Conservation (phyloP, 2,329 filamentous ascomycete species). For the Chrysosporium keratinophilum region DNA sequence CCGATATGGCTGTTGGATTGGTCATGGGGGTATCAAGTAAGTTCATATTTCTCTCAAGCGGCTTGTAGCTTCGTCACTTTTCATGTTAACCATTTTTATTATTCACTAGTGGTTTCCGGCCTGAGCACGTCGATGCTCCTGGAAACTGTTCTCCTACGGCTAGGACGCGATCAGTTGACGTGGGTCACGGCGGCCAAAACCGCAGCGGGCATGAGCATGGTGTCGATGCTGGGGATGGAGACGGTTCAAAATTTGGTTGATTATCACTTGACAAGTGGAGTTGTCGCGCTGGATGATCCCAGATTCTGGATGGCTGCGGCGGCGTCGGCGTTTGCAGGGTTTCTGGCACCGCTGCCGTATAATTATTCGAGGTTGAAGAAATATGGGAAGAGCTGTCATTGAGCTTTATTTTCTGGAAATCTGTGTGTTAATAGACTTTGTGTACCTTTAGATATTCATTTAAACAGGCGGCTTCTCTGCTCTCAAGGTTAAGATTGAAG, state of each 20-base stretch:
- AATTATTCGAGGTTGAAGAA: slow-evolving; percentile 18
- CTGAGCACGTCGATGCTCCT: slow-evolving; percentile 44
- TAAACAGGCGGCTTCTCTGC: background rate
- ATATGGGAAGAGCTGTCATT: slow-evolving; percentile 19
- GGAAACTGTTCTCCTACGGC: slow-evolving; percentile 43
- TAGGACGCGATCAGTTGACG: slow-evolving; percentile 40
- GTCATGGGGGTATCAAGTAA: slow-evolving; percentile 47
- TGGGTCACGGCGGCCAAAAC: slow-evolving; percentile 42
- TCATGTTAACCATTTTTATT: no score
- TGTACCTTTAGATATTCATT: background rate
- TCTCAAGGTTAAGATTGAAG: background rate
- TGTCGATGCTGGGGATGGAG: slow-evolving; percentile 53
- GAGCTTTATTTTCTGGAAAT: background rate
- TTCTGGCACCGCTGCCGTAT: slow-evolving; percentile 18
- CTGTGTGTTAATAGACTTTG: background rate
- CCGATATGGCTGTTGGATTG: slow-evolving; percentile 38
- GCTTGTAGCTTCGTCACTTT: background rate
- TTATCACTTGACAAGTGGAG: slow-evolving; percentile 45
- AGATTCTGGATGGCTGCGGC: slow-evolving; percentile 44
- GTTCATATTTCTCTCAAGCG: slow-evolving; percentile 8
- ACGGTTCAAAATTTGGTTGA: slow-evolving; percentile 46
- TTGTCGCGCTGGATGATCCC: slow-evolving; percentile 39
- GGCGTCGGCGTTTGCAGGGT: slow-evolving; percentile 16
- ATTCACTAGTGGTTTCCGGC: slow-evolving; percentile 41
- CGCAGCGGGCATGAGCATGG: slow-evolving; percentile 49